A percentile compares a stretch with the other conserved stretches of the same genome.
These are phyloP conservation scores for Epichloe elymi DNA, from an alignment of 2,329 filamentous ascomycete species.

Conservation along the genomic window DNA sequence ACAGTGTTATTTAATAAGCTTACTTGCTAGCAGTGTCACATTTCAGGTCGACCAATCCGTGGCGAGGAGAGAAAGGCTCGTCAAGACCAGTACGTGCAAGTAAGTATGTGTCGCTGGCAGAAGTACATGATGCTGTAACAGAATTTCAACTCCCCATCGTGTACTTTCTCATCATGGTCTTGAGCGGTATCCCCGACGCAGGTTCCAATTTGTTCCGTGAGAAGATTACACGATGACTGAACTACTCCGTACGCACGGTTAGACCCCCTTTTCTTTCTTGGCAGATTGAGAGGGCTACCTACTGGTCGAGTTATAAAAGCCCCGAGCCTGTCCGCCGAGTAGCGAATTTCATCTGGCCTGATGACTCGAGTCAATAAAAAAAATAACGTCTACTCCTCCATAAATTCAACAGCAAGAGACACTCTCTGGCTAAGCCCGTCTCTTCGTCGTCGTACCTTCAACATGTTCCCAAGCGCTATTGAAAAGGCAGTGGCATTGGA, in stretches of 20 bases:
- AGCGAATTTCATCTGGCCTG: not conserved
- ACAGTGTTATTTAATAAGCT: slow-evolving; percentile 3
- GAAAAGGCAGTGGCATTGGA: slow-evolving; percentile 3
- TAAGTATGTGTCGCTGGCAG: not conserved
- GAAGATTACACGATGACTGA: not conserved
- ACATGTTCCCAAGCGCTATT: slow-evolving; percentile 6
- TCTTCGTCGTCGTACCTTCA: not conserved
- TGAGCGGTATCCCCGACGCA: not conserved
- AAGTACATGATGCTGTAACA: not conserved
- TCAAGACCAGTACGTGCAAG: not conserved
- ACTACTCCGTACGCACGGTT: not conserved
- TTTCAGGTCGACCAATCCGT: not conserved
- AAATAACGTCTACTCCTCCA: not conserved
- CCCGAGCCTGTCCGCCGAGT: not conserved
- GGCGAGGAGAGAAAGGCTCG: not conserved
- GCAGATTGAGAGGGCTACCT: not conserved
- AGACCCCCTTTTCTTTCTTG: not conserved
- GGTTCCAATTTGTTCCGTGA: not conserved
- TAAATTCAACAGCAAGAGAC: not conserved
- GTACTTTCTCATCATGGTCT: not conserved
- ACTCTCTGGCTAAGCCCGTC: not conserved
- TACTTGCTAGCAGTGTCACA: slow-evolving; percentile 3
- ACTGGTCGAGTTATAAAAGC: not conserved
- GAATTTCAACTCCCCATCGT: not conserved
- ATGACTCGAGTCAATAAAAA: not conserved